Evolutionary conservation across 805 yeast genomes (phyloP), one percentile per base, ranked within the genome.

Genomic region (Spathaspora hagerdaliae): DNA sequence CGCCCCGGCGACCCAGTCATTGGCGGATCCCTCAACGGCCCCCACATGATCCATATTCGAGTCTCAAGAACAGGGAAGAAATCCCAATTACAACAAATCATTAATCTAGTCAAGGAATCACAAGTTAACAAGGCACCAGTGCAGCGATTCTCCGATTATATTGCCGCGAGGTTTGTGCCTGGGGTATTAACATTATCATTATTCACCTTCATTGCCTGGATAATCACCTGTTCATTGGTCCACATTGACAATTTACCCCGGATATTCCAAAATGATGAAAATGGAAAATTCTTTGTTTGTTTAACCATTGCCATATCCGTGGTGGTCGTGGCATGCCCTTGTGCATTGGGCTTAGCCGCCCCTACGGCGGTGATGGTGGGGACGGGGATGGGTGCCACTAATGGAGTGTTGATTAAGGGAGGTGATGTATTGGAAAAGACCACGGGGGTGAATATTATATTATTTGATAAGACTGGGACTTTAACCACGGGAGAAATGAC

Each of bases 311-410:
- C 96, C 6, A 92, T 94, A 27, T 83, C 96, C 6, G 99, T 94
- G 5, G 79, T 95, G 51, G 97, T 94, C 9, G 97, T 94, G 41
- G 99, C 99, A 1, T 94, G 99, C 65, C 99, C 99, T 0, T 94
- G 99, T 75, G 98, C 99, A 0, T 68, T 94, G 24, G 99, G 99
- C 2, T 73, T 94, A 42, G 97, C 97, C 3, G 96, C 98, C 0
- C 99, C 99, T 1, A 95, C 99, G 1, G 98, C 98, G 0, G 88
- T 94, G 9, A 94, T 95, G 97, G 99, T 94, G 2, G 99, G 97
- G 7, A 92, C 98, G 2, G 99, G 99, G 36, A 85, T 89, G 19
- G 98, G 96, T 36, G 98, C 99, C 0, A 64, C 78, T 11, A 74
- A 88, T 62, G 98, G 99, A 14, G 85, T 94, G 5, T 71, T 94